phyloP scores from a whole-genome alignment of 345 rosid species.

The Linum tenue region DNA sequence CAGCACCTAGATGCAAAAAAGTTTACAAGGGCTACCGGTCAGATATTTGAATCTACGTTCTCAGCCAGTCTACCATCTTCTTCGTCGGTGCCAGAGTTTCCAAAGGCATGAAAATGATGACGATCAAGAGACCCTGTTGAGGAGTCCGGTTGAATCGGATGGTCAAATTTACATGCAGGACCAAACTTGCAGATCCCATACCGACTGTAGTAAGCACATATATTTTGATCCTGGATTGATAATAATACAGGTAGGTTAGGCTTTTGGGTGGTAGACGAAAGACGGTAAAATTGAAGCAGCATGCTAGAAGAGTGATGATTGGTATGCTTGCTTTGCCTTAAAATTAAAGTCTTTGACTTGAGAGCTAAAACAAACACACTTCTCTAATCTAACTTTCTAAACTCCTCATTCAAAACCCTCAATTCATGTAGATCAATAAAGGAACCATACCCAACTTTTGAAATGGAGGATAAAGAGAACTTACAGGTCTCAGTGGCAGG shows the following conservation, averaged over 20 bases:
- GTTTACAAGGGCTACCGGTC: background rate
- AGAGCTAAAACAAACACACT: background rate
- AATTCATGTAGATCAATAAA: background rate
- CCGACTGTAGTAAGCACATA: slow-evolving; percentile 76
- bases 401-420: background rate
- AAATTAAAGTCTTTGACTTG: background rate
- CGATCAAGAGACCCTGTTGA: background rate
- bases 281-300: background rate
- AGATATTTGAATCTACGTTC: background rate
- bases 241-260: background rate
- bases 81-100: background rate
- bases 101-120: background rate
- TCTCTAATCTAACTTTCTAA: background rate
- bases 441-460: slow-evolving; percentile 9
- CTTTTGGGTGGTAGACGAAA: background rate
- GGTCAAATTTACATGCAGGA: slow-evolving; percentile 82
- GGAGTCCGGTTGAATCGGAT: slow-evolving; percentile 16
- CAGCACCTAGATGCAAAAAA: background rate
- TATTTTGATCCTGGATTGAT: slow-evolving; percentile 51
- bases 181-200: slow-evolving; percentile 96
- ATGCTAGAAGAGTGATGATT: background rate
- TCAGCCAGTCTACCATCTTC: background rate
- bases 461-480: slow-evolving; percentile 13
- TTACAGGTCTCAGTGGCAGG: slow-evolving; percentile 92
- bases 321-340: background rate